Percentiles rank a stretch among this genome's conserved stretches.
These are phyloP conservation scores for Poteriospumella lacustris DNA, from an alignment of 108 stramenopile species.

Conservation along the genomic window DNA sequence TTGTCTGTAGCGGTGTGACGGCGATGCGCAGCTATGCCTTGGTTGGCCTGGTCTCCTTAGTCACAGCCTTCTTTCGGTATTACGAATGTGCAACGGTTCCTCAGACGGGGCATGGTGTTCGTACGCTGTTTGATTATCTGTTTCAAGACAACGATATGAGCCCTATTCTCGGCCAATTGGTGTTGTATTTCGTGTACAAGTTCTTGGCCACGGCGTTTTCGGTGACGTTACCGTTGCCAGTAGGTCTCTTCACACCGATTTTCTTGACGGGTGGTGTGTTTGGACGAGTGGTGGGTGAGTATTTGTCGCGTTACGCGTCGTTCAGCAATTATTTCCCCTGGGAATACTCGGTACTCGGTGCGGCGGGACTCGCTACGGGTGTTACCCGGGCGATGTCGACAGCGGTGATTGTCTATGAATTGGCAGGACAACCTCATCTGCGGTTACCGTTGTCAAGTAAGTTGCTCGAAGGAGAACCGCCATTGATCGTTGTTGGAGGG, in stretches of 20 bases:
- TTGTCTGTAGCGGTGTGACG: too few relatives aligned
- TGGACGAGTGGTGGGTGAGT: slow-evolving; percentile 36
- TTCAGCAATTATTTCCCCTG: slow-evolving; percentile 33
- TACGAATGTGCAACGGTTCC: not conserved
- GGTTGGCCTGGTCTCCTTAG: not conserved
- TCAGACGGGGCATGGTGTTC: not conserved
- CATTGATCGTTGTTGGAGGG: not conserved
- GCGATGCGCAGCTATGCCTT: not conserved
- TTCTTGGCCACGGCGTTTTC: slow-evolving; percentile 35
- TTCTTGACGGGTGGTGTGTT: slow-evolving; percentile 44
- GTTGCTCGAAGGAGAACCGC: not conserved
- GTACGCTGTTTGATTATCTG: slow-evolving; percentile 23
- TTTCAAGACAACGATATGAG: slow-evolving; percentile 16
- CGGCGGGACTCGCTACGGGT: slow-evolving; percentile 44
- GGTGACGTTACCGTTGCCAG: slow-evolving; percentile 44
- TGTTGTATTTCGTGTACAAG: slow-evolving; percentile 34
- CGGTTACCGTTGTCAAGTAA: slow-evolving; percentile 42
- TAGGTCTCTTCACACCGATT: slow-evolving; percentile 40
- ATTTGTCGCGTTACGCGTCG: not conserved
- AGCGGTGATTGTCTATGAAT: slow-evolving; percentile 50
- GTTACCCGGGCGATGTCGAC: slow-evolving; percentile 33
- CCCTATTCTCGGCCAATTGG: not conserved
- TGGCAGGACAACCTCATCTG: slow-evolving; percentile 43
- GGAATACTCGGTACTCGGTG: slow-evolving; percentile 49
- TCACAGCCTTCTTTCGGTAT: not conserved